phyloP scores from a whole-genome alignment of 208 protist species.

The Novymonas esmeraldas region DNA sequence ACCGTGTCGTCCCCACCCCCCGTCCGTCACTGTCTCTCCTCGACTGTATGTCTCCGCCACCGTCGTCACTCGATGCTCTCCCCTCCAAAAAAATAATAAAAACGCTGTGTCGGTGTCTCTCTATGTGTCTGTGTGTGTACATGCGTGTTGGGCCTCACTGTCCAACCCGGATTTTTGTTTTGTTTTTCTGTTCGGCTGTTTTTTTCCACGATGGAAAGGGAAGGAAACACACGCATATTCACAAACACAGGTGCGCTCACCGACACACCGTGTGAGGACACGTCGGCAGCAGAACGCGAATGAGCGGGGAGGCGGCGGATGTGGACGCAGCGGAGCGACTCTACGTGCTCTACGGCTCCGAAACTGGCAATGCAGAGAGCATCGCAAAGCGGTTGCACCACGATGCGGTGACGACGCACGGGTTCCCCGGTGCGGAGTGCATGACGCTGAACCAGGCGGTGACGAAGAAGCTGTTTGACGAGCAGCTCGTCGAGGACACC shows the following conservation, averaged over 20 bases:
- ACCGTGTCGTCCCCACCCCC: too few relatives aligned
- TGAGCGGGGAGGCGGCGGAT: slow-evolving; percentile 16
- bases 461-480: slow-evolving; percentile 41
- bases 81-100: too few relatives aligned
- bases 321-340: slow-evolving; percentile 20
- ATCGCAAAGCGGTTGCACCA: slow-evolving; percentile 61
- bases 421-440: slow-evolving; percentile 26
- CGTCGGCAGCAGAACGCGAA: not conserved
- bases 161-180: not conserved
- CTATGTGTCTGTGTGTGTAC: not conserved
- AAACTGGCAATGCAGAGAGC: slow-evolving; percentile 70
- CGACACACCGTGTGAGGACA: not conserved
- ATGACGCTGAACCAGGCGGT: slow-evolving; percentile 49
- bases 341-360: slow-evolving; percentile 63
- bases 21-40: too few relatives aligned
- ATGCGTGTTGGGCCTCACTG: too few relatives aligned
- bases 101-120: too few relatives aligned
- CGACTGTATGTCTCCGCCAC: too few relatives aligned
- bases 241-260: not conserved
- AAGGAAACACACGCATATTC: not conserved
- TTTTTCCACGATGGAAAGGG: not conserved
- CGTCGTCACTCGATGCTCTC: too few relatives aligned
- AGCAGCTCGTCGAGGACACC: slow-evolving; percentile 22
- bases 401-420: slow-evolving; percentile 34
- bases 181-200: slow-evolving; percentile 1